These are phyloP conservation scores for Leccinum broughii DNA, from an alignment of 768 basidiomycete genomes.

Conservation along the genomic window DNA sequence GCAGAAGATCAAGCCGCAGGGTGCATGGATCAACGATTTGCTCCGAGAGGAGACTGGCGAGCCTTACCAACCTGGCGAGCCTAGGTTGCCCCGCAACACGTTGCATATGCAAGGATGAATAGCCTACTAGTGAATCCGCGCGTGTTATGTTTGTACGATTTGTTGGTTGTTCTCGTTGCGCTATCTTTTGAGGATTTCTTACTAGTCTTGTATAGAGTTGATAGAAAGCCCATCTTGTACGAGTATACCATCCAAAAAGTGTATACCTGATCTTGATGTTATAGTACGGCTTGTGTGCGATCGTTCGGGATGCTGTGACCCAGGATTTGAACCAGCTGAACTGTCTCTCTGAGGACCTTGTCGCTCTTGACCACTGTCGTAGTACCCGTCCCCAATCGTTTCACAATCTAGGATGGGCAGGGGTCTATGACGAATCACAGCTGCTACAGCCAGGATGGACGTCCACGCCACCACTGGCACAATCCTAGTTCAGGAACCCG, in stretches of 20 bases:
- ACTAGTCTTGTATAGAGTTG: conserved; percentile 2
- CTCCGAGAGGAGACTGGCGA: conserved; percentile 75
- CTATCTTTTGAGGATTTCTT: background rate
- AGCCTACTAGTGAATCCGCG: background rate
- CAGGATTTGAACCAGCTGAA: too few relatives aligned
- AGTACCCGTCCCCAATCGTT: too few relatives aligned
- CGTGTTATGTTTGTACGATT: conserved; percentile 13
- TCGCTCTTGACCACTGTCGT: too few relatives aligned
- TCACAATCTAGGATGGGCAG: too few relatives aligned
- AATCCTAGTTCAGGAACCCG: too few relatives aligned
- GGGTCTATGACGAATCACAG: too few relatives aligned
- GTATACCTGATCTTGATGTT: conserved; percentile 1
- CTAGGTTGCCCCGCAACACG: conserved; percentile 64
- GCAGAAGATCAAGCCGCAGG: conserved; percentile 74
- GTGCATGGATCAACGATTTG: conserved; percentile 85
- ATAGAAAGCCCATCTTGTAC: conserved; percentile 13
- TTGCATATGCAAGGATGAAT: conserved; percentile 48
- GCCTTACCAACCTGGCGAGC: conserved; percentile 64
- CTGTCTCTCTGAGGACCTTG: too few relatives aligned
- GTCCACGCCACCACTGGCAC: too few relatives aligned
- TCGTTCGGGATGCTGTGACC: too few relatives aligned
- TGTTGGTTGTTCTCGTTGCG: background rate
- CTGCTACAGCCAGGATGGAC: too few relatives aligned
- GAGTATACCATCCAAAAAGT: conserved; percentile 8
- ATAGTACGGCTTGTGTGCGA: background rate